Evolutionary conservation across 2,329 filamentous ascomycete species (phyloP), one percentile per base, ranked within the genome.

Genomic region (Helotiales sp.): DNA sequence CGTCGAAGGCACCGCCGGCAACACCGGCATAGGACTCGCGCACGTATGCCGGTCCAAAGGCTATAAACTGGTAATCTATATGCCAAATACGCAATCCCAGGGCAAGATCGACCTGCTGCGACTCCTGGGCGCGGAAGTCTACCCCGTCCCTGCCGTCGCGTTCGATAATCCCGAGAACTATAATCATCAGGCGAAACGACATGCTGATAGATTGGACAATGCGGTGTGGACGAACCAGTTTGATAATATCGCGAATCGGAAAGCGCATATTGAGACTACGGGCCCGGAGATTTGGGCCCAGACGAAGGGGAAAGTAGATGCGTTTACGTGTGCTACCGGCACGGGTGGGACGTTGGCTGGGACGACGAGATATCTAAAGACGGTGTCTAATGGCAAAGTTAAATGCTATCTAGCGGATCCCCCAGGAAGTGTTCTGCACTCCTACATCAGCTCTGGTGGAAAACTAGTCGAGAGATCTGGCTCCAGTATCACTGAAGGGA

Each of bases 181-280:
- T 85, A 99, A 99, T 82, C 95, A 98, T 82, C 95, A 97, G 83
- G 96, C 96, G 4, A 87, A 86, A 67, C 85, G 95, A 49, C 95
- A 98, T 80, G 96, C 96, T n/a, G 93, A 96, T 78, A 80, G 84
- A 2, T 81, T 96, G 58, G 90, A 93, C 17, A 96, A 96, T 75
- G 93, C 95, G 8, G 94, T 98, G 15, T 99, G 96, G 96, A 99
- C 96, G 52, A 96, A 99, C 81, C 96, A 99, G 82, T 99, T 99
- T 81, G 96, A 99, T 79, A 99, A 99, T 83, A 89, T 86, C 61
- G 96, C 96, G 62, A 99, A 99, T 81, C 87, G 96, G 61, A 89
- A 92, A 76, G 96, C 96, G 57, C 96, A 99, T 79, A 91, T 98
- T 74, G 95, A 97, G 83, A 98, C 95, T 1, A 99, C 96, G 0